phyloP scores from a whole-genome alignment of 306 rosid species.

The Lathyrus oleraceus region DNA sequence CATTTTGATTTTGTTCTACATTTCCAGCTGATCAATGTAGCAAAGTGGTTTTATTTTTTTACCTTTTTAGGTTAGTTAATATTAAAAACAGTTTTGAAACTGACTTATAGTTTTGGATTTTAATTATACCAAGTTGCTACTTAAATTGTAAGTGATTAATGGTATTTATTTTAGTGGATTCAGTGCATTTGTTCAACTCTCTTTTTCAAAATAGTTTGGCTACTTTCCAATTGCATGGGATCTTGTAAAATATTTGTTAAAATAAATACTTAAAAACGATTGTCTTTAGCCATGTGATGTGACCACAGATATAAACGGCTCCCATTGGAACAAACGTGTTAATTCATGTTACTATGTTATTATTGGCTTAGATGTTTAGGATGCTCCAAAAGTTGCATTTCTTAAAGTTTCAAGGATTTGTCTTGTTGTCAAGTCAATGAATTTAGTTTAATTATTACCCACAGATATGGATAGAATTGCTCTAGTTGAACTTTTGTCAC shows the following conservation, averaged over 20 bases:
- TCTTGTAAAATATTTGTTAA: slow-evolving; percentile 23
- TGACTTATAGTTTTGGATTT: background rate
- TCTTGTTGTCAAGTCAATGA: slow-evolving; percentile 16
- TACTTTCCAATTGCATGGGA: slow-evolving; percentile 37
- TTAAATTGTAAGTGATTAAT: background rate
- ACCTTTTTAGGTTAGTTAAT: background rate
- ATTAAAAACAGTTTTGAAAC: background rate
- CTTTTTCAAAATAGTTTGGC: slow-evolving; percentile 30
- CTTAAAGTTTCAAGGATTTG: slow-evolving; percentile 37
- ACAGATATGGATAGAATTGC: background rate
- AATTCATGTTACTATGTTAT: slow-evolving; percentile 20
- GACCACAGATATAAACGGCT: slow-evolving; percentile 21
- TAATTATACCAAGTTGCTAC: background rate
- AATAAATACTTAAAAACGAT: slow-evolving; percentile 14
- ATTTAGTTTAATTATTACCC: slow-evolving; percentile 4
- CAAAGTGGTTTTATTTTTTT: slow-evolving; percentile 20
- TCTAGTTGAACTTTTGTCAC: no score
- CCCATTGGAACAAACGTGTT: slow-evolving; percentile 24
- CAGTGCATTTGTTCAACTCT: slow-evolving; percentile 23
- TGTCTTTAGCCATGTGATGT: slow-evolving; percentile 39
- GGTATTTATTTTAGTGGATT: no score
- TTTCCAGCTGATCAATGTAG: slow-evolving; percentile 25
- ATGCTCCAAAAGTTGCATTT: slow-evolving; percentile 42
- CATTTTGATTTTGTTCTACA: slow-evolving; percentile 25
- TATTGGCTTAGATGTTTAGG: slow-evolving; percentile 22